Conservation (phyloP, 306 rosid genomes). For the Amphicarpaea edgeworthii region DNA sequence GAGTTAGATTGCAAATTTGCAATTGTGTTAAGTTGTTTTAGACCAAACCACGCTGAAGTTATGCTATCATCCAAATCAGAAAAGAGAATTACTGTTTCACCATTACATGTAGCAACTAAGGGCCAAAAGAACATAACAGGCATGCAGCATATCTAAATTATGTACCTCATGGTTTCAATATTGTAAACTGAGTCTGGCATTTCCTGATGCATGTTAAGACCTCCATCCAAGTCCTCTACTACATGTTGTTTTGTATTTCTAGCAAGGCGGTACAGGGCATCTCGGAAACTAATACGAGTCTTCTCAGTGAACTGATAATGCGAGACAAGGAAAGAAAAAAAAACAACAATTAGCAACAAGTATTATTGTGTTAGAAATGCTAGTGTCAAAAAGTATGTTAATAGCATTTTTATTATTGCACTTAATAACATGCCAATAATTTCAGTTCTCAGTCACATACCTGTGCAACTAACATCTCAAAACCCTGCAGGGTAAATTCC, state of each 20-base stretch:
- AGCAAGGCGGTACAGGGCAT: slow-evolving; percentile 85
- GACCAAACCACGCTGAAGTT: slow-evolving; percentile 13
- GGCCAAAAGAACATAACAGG: slow-evolving; percentile 26
- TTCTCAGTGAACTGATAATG: slow-evolving; percentile 61
- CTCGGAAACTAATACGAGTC: slow-evolving; percentile 75
- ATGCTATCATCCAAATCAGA: neutral
- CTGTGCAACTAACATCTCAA: slow-evolving; percentile 67
- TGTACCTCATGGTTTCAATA: slow-evolving; percentile 61
- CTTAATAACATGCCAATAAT: neutral
- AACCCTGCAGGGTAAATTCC: slow-evolving; percentile 65
- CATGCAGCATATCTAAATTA: slow-evolving; percentile 20
- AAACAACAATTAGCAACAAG: slow-evolving; percentile 29
- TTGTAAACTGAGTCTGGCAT: slow-evolving; percentile 40
- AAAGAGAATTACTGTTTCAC: slow-evolving; percentile 15
- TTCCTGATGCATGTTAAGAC: slow-evolving; percentile 35
- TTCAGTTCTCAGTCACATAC: slow-evolving; percentile 44
- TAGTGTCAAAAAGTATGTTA: neutral
- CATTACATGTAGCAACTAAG: slow-evolving; percentile 8
- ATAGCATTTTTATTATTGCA: neutral
- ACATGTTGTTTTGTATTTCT: slow-evolving; percentile 51
- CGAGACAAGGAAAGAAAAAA: slow-evolving; percentile 10
- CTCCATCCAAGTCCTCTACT: slow-evolving; percentile 46
- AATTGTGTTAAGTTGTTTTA: neutral
- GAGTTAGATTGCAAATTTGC: neutral
- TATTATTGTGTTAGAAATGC: neutral